These are phyloP conservation scores for Colletotrichum melonis DNA, from an alignment of 2,329 filamentous ascomycete genomes.

Conservation along the genomic window DNA sequence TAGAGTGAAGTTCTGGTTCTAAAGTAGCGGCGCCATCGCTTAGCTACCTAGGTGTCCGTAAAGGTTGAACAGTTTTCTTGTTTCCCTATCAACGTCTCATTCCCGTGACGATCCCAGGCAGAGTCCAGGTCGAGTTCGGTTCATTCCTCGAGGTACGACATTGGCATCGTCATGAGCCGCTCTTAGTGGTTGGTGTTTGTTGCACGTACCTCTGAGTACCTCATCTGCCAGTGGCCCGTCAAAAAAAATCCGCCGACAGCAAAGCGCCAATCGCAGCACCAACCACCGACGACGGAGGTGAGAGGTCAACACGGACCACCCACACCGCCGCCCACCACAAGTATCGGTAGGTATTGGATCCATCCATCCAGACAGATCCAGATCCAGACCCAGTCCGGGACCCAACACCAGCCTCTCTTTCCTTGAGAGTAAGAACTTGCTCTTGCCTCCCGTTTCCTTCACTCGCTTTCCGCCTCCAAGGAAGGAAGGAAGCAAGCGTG, in stretches of 20 bases:
- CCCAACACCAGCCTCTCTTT: neutral
- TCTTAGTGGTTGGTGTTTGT: neutral
- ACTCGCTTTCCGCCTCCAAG: neutral
- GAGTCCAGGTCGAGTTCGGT: conserved; percentile 7
- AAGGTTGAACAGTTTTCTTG: neutral
- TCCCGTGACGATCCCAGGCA: neutral
- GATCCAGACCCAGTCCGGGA: neutral
- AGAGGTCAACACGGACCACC: conserved; percentile 9
- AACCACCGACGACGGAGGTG: neutral
- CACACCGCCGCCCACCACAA: conserved; percentile 5
- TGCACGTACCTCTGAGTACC: conserved; percentile 7
- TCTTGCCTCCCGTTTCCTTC: neutral
- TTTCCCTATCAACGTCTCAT: neutral
- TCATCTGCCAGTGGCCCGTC: neutral
- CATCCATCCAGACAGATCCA: neutral
- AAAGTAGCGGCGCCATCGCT: neutral
- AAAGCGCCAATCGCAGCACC: neutral
- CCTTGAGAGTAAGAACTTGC: neutral
- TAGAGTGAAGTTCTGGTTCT: neutral
- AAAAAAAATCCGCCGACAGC: neutral
- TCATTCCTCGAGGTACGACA: neutral
- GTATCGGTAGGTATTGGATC: neutral
- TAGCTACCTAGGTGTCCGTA: neutral
- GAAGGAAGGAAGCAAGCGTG: neutral
- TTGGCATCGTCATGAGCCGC: neutral